A percentile compares a stretch with the other conserved stretches of the same genome.
Evolutionary conservation across 257 asterid genomes (phyloP).

Genomic region (Nicotiana noctiflora): DNA sequence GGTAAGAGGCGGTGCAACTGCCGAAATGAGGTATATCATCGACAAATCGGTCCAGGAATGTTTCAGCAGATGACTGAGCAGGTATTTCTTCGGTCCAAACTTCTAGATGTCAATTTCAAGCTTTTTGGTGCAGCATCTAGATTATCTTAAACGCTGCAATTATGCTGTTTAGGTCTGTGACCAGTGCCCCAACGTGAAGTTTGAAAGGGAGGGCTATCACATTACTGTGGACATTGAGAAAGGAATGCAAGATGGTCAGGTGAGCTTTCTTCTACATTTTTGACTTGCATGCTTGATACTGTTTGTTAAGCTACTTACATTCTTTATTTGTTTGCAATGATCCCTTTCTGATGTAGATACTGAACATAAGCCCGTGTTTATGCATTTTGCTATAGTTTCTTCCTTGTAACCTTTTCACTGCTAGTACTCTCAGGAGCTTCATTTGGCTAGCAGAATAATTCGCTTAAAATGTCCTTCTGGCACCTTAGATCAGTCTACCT

Average conservation of each 20-base stretch:
- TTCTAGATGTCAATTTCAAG: background rate
- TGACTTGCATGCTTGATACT: background rate
- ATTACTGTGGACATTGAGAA: slow-evolving; percentile 94
- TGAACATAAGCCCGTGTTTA: background rate
- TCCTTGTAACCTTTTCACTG: background rate
- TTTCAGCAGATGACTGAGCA: slow-evolving; percentile 99
- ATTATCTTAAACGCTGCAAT: background rate
- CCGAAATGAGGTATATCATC: slow-evolving; percentile 96
- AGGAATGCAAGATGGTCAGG: slow-evolving; percentile 99
- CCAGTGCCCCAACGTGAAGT: slow-evolving; percentile 90
- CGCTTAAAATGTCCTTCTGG: background rate
- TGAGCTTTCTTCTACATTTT: slow-evolving; percentile 19
- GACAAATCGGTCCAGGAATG: slow-evolving; percentile 99
- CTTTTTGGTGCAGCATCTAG: background rate
- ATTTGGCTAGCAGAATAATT: background rate
- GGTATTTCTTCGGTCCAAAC: slow-evolving; percentile 32
- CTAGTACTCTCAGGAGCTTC: background rate
- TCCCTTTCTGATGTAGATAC: background rate
- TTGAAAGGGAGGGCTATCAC: slow-evolving; percentile 87
- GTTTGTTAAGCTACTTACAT: background rate
- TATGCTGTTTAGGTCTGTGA: slow-evolving; percentile 66
- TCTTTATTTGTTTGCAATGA: background rate
- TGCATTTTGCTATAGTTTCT: background rate
- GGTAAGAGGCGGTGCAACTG: slow-evolving; percentile 98
- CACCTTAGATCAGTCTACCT: background rate